These are phyloP conservation scores for Biscutella laevigata DNA, from an alignment of 441 rosid species.

Conservation along the genomic window DNA sequence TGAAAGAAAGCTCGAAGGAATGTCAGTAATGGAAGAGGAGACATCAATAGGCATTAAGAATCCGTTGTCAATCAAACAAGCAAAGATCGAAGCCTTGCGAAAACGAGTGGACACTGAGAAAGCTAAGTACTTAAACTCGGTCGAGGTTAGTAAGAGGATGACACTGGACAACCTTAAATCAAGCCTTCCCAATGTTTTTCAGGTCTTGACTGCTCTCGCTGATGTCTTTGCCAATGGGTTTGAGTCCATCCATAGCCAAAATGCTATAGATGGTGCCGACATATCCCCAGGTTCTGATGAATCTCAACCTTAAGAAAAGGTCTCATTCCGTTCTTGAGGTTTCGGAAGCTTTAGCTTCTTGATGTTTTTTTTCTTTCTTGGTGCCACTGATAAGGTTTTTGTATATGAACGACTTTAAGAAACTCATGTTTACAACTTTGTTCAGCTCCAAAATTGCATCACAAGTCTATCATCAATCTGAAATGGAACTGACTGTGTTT, in stretches of 20 bases:
- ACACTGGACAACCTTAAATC: slow-evolving; percentile 61
- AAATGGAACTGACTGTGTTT: background rate
- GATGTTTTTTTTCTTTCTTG: background rate
- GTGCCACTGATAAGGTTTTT: background rate
- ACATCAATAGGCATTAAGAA: slow-evolving; percentile 54
- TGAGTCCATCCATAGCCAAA: slow-evolving; percentile 39
- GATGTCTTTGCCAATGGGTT: slow-evolving; percentile 48
- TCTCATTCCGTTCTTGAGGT: slow-evolving; percentile 1
- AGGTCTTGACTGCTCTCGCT: slow-evolving; percentile 56
- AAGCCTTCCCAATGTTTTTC: slow-evolving; percentile 71
- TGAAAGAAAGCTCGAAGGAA: slow-evolving; percentile 52
- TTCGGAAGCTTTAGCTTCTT: slow-evolving; percentile 1
- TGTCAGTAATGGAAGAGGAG: slow-evolving; percentile 35
- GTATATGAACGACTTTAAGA: slow-evolving; percentile 11
- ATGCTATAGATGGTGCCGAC: slow-evolving; percentile 22
- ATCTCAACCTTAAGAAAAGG: background rate
- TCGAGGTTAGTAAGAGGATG: slow-evolving; percentile 51
- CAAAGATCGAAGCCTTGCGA: slow-evolving; percentile 52
- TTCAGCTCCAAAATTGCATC: background rate
- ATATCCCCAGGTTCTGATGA: slow-evolving; percentile 30
- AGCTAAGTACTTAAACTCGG: slow-evolving; percentile 39
- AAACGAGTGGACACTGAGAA: slow-evolving; percentile 50
- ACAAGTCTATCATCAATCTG: slow-evolving; percentile 7
- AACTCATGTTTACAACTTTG: slow-evolving; percentile 1
- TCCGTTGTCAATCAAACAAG: slow-evolving; percentile 58